phyloP scores from a whole-genome alignment of 768 basidiomycete species.

The Pisolithus albus region DNA sequence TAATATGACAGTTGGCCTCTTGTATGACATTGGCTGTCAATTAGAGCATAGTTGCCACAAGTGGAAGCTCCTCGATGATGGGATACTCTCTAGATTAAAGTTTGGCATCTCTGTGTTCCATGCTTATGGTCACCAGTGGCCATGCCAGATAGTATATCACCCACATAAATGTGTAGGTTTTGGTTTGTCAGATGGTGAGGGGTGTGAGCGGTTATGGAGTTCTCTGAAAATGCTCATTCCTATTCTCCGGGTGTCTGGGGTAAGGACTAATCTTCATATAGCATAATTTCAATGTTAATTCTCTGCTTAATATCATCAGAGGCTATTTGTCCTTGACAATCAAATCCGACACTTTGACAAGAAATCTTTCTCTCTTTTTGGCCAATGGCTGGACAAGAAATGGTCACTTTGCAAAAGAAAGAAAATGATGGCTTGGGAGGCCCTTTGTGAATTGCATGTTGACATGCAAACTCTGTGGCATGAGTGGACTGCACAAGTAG shows the following conservation, averaged over 20 bases:
- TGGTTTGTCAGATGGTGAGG: slow-evolving; percentile 32
- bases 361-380: background rate
- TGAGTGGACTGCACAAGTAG: slow-evolving; percentile 2
- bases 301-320: slow-evolving; percentile 4
- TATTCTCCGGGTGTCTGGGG: slow-evolving; percentile 11
- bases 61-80: slow-evolving; percentile 2
- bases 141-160: slow-evolving; percentile 31
- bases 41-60: slow-evolving; percentile 3
- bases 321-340: slow-evolving; percentile 7
- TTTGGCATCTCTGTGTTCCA: slow-evolving; percentile 28
- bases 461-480: background rate
- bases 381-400: slow-evolving; percentile 4
- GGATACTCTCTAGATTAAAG: slow-evolving; percentile 4
- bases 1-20: slow-evolving; percentile 1
- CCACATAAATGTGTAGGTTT: slow-evolving; percentile 23
- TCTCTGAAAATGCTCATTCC: slow-evolving; percentile 17
- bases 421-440: background rate
- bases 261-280: slow-evolving; percentile 3
- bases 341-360: slow-evolving; percentile 3
- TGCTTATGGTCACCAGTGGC: slow-evolving; percentile 30
- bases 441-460: background rate
- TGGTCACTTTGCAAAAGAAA: background rate
- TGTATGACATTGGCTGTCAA: slow-evolving; percentile 6
- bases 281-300: background rate
- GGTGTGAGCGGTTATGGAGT: slow-evolving; percentile 30